Evolutionary conservation across 768 basidiomycete genomes (phyloP).

Genomic region (Boletellus sp.): DNA sequence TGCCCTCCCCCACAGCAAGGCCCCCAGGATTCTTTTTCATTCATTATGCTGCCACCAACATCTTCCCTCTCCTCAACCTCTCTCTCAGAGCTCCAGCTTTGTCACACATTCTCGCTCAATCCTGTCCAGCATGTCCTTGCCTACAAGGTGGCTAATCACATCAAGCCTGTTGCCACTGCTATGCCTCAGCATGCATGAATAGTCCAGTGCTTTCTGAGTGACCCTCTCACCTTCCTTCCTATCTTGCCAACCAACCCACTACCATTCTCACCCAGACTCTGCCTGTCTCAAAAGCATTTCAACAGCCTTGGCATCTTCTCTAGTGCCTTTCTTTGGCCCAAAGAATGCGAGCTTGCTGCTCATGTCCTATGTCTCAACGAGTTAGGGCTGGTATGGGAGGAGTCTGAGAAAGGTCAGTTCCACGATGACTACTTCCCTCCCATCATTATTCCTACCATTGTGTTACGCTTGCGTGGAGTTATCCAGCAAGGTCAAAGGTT

Average conservation of each 20-base stretch:
- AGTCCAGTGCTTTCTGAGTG: slow-evolving; percentile 25
- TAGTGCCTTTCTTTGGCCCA: background rate
- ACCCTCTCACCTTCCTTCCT: slow-evolving; percentile 33
- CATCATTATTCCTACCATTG: slow-evolving; percentile 32
- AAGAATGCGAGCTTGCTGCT: background rate
- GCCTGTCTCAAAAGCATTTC: background rate
- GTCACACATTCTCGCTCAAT: background rate
- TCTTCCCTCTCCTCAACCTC: background rate
- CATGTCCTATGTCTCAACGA: slow-evolving; percentile 33
- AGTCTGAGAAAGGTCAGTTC: slow-evolving; percentile 35
- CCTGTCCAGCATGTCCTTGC: background rate
- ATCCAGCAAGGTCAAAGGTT: too few species aligned
- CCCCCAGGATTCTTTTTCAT: background rate
- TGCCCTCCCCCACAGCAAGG: background rate
- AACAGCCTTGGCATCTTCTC: background rate
- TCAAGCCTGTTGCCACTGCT: slow-evolving; percentile 29
- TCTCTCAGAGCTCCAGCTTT: background rate
- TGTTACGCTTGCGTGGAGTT: too few species aligned
- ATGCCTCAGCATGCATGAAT: slow-evolving; percentile 34
- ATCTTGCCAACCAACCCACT: background rate
- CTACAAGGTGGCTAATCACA: slow-evolving; percentile 33
- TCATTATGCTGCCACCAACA: background rate
- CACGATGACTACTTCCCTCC: slow-evolving; percentile 32
- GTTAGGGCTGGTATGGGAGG: slow-evolving; percentile 37
- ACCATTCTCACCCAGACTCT: background rate